Conservation (phyloP, 2,329 filamentous ascomycete genomes). For the Cladosporium oxysporum region DNA sequence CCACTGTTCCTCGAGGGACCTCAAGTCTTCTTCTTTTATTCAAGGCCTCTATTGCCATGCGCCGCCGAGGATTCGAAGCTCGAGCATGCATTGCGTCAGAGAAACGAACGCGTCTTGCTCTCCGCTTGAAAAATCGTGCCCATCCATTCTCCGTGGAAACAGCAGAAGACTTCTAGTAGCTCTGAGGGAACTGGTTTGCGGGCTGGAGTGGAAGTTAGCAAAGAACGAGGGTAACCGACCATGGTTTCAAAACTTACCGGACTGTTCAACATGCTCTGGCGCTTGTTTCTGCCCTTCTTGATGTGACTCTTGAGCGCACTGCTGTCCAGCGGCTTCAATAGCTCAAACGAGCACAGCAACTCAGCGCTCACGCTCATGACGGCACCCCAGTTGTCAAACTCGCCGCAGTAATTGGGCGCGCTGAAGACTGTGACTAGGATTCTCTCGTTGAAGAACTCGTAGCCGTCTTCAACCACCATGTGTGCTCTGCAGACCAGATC, state of each 20-base stretch:
- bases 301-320: slow-evolving; percentile 97
- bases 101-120: not conserved
- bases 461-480: slow-evolving; percentile 99
- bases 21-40: not conserved
- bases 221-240: not conserved
- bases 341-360: slow-evolving; percentile 92
- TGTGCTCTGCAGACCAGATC: slow-evolving; percentile 96
- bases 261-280: slow-evolving; percentile 93
- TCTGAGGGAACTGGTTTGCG: slow-evolving; percentile 53
- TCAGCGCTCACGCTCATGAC: slow-evolving; percentile 97
- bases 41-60: not conserved
- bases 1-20: not conserved
- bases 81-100: not conserved
- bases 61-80: not conserved
- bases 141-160: not conserved
- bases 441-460: slow-evolving; percentile 96
- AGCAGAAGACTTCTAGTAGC: slow-evolving; percentile 42
- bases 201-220: slow-evolving; percentile 40
- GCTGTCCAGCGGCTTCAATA: slow-evolving; percentile 93
- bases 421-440: slow-evolving; percentile 96
- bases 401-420: slow-evolving; percentile 96
- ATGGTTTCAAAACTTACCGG: slow-evolving; percentile 66
- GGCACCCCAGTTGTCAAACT: slow-evolving; percentile 98
- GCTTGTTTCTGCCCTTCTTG: slow-evolving; percentile 94
- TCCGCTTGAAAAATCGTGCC: not conserved